Evolutionary conservation across 192 early-diverging fungal species (phyloP), one percentile per base, ranked within the genome.

Genomic region (Phlyctochytrium bullatum): DNA sequence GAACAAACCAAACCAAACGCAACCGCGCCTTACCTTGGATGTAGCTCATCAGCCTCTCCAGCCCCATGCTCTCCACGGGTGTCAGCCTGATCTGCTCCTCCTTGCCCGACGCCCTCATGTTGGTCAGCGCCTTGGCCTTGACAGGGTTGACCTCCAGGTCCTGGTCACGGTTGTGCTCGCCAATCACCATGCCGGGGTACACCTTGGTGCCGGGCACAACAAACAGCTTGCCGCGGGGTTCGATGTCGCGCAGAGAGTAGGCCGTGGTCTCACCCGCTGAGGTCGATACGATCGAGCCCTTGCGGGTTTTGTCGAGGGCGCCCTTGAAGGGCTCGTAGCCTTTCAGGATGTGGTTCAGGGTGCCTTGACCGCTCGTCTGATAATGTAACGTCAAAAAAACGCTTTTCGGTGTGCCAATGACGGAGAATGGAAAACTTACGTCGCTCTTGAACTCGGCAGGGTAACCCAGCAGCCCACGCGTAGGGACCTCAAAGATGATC

Each of bases 401-500:
- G 47, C 1, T n/a, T n/a, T n/a, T n/a, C n/a, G n/a, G n/a, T n/a
- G n/a, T n/a, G n/a, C n/a, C n/a, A n/a, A n/a, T n/a, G n/a, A n/a
- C n/a, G n/a, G n/a, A n/a, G n/a, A n/a, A 47, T 3, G 31, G 31
- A 10, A 17, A 52, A 66, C 67, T 70, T 52, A 76, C 73, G 69
- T 92, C 90, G 79, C 91, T 91, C 77, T 92, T 92, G 74, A 93
- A 93, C 76, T 93, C 92, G 36, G 92, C 88, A 53, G 90, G 81
- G 59, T 91, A 93, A 30, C 92, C 92, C 0, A 93, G 74, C 66
- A 93, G 76, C 14, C 92, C 92, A 34, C 92, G 84, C 0, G 92
- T 92, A 0, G 92, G 92, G 62, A 91, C 86, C 62, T 88, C 83
- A 78, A 93, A 92, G 0, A 93, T 76, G 58, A 93, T 66, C 36